Percentiles rank a stretch among this genome's conserved stretches.
These are phyloP conservation scores for Ophiocordyceps camponoti-rufipedis DNA, from an alignment of 2,329 filamentous ascomycete genomes.

Conservation along the genomic window DNA sequence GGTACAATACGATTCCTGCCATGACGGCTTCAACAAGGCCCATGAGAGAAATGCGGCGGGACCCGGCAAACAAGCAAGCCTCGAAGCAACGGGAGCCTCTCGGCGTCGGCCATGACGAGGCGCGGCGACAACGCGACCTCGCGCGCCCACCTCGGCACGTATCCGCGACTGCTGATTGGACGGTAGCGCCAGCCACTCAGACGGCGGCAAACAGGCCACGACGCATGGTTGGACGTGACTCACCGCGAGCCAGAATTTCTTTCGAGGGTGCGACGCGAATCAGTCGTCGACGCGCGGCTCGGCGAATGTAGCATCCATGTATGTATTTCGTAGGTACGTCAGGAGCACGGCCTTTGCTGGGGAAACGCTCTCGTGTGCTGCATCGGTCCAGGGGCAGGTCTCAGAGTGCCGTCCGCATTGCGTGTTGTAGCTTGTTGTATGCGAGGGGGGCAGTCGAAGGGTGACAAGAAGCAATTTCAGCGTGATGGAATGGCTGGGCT, in stretches of 20 bases:
- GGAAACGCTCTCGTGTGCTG: background rate
- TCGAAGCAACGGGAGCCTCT: background rate
- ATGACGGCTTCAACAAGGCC: background rate
- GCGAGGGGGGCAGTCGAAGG: slow-evolving; percentile 6
- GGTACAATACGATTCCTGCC: background rate
- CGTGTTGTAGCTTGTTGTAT: slow-evolving; percentile 2
- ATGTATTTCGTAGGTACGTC: background rate
- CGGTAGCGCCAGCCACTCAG: slow-evolving; percentile 10
- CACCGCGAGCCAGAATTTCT: slow-evolving; percentile 3
- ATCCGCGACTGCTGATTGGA: slow-evolving; percentile 6
- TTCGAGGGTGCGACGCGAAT: background rate
- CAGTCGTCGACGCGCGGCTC: background rate
- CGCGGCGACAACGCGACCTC: background rate
- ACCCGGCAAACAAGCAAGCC: background rate
- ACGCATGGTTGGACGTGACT: slow-evolving; percentile 11
- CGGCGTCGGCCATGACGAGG: background rate
- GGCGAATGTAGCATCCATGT: background rate
- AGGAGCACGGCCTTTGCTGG: background rate
- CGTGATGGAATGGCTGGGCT: slow-evolving; percentile 3
- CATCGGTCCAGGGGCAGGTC: slow-evolving; percentile 4
- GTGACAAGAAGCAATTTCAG: slow-evolving; percentile 8
- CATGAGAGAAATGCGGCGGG: background rate
- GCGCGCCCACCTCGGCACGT: background rate
- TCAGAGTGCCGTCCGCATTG: slow-evolving; percentile 4
- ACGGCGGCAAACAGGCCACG: slow-evolving; percentile 11